These are phyloP conservation scores for Pisolithus sp. DNA, from an alignment of 768 basidiomycete genomes.

Conservation along the genomic window DNA sequence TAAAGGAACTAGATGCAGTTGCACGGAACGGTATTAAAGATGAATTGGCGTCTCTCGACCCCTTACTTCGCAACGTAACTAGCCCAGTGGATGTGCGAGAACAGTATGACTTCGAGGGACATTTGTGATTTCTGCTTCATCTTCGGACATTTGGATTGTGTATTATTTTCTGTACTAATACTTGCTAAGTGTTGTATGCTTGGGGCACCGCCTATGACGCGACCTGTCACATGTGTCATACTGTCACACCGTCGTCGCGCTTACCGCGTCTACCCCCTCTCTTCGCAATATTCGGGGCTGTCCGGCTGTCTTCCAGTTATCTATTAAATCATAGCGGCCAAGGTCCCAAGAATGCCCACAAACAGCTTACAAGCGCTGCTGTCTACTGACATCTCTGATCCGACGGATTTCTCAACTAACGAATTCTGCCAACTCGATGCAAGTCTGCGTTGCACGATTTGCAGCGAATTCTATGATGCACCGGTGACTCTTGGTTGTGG, in stretches of 20 bases:
- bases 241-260: too few species aligned
- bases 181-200: slow-evolving; percentile 1
- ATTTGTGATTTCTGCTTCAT: slow-evolving; percentile 21
- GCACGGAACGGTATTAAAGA: slow-evolving; percentile 78
- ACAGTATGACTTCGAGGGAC: slow-evolving; percentile 39
- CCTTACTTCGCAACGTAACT: slow-evolving; percentile 57
- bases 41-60: slow-evolving; percentile 77
- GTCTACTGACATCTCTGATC: slow-evolving; percentile 44
- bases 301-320: too few species aligned
- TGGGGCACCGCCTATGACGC: not conserved
- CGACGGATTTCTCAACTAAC: slow-evolving; percentile 62
- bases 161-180: slow-evolving; percentile 18
- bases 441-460: slow-evolving; percentile 68
- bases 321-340: too few species aligned
- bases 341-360: slow-evolving; percentile 10
- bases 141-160: slow-evolving; percentile 1
- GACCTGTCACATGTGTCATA: too few species aligned
- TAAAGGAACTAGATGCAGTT: slow-evolving; percentile 81
- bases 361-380: slow-evolving; percentile 27
- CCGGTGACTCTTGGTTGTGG: slow-evolving; percentile 73
- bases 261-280: not conserved
- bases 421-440: slow-evolving; percentile 60
- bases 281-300: not conserved
- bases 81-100: slow-evolving; percentile 32
- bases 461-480: slow-evolving; percentile 64